Base-by-base conservation (phyloP, 2,329 filamentous ascomycete genomes). In the Venturia oleaginea region DNA sequence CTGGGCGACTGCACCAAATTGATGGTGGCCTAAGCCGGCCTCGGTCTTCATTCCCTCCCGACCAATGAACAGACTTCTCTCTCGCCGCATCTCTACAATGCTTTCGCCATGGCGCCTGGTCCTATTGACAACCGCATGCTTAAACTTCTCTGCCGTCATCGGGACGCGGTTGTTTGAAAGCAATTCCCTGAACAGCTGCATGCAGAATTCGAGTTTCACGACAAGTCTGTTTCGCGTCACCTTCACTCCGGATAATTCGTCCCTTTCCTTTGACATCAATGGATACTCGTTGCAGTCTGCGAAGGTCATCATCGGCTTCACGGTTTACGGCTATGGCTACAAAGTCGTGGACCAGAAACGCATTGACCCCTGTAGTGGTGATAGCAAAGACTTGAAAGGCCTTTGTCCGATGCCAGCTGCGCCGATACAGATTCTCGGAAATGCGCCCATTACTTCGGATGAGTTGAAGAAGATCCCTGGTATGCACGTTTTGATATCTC, bases 381-480 rank as follows among this genome's bases (percentile, higher is more conserved):
- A 83, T 32, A 81, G 84, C 67, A 74, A 76, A 46, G 75, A 81
- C 40, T 80, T 95, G 67, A 76, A 81, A 66, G 91, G 91, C 74
- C 83, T 97, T 71, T 97, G 93, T 76, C 92, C 92, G 65, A 95
- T 97, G 92, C 88, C 86, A 68, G 85, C 91, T 7, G 92, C 91
- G 68, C 87, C 89, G 70, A 88, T 96, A 72, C 83, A 89, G 63
- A 84, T 89, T 64, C 83, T 96, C 71, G 82, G 84, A 72, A 89
- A 89, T 71, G 73, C 93, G 2, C 75, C 78, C 2, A 77, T 94
- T 59, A 76, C 79, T 13, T 69, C 76, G 13, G 78, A 81, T 32
- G 84, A 88, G 46, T 77, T 90, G 65, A 76, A 78, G 32, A 76
- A 84, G 63, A 86, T 97, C 71, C 92, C 92, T 65, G 85, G 83